These are phyloP conservation scores for Clonostachys sp. DNA, from an alignment of 2,329 filamentous ascomycete species.

Conservation along the genomic window DNA sequence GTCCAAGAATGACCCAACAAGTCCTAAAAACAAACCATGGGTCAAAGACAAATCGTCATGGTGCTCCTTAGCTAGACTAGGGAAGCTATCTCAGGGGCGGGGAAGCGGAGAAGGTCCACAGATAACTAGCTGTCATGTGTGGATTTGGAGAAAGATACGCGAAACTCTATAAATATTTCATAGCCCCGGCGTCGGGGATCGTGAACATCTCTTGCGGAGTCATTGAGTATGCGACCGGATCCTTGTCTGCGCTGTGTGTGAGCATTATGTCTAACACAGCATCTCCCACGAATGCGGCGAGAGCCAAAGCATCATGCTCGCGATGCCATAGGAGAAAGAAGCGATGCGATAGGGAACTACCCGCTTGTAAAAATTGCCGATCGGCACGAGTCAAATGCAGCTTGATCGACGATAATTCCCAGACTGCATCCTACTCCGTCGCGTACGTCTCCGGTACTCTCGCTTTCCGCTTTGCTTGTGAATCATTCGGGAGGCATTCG, in stretches of 20 bases:
- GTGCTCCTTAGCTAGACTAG: no score
- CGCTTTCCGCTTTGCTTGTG: no score
- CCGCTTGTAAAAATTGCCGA: slow-evolving; percentile 30
- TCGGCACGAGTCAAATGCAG: slow-evolving; percentile 29
- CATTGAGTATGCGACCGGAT: not conserved
- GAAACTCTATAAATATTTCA: not conserved
- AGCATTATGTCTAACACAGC: not conserved
- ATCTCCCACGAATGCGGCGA: not conserved
- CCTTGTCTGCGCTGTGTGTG: not conserved
- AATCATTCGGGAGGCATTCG: not conserved
- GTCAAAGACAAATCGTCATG: no score
- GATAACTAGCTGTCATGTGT: no score
- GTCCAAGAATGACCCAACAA: no score
- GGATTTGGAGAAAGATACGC: not conserved
- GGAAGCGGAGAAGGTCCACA: no score
- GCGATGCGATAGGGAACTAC: slow-evolving; percentile 30
- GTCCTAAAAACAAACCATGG: no score
- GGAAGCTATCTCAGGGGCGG: no score
- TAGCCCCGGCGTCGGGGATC: not conserved
- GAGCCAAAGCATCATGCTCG: slow-evolving; percentile 21
- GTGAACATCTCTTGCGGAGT: not conserved
- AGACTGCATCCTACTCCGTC: slow-evolving; percentile 31
- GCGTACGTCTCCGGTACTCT: slow-evolving; percentile 18
- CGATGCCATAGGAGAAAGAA: slow-evolving; percentile 36
- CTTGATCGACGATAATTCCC: slow-evolving; percentile 29